Evolutionary conservation across 768 basidiomycete species (phyloP), one percentile per base, ranked within the genome.

Genomic region (Leccinellum albellum): DNA sequence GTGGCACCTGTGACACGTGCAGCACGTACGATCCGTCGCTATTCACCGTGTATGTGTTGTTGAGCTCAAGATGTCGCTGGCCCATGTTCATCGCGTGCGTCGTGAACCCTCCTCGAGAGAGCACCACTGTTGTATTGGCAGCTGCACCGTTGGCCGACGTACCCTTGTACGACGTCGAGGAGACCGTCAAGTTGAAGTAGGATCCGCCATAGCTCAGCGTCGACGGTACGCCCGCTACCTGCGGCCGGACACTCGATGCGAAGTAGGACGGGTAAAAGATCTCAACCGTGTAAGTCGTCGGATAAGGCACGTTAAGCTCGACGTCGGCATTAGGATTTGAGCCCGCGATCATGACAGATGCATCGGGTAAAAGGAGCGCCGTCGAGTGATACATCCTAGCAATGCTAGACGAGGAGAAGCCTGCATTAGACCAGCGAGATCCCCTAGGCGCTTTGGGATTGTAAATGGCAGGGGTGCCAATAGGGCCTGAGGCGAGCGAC

Each of bases 221-320:
- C 17, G 71, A 73, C 0, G 95, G 95, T 0, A 92, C 69, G 7
- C 88, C 87, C 15, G 75, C 69, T 17, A 88, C 89, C 1, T 73
- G 73, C 2, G 96, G 96, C 12, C 94, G 87, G 0, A 77, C 76
- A 47, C 73, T 66, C 12, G 87, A 80, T 40, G 81, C 77, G 77
- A 88, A 98, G 76, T 96, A 99, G 12, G 85, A 79, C 0, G 96
- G 96, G 76, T 94, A 98, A 78, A 94, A 99, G 42, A 87, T 80
- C 69, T 95, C 94, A 1, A 88, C 86, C 32, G 83, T 76, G 66
- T 94, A 95, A 26, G 86, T 83, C 2, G 93, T 93, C 1, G 88
- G 86, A 77, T 78, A 93, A 32, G 78, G 35, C 9, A 82, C 79
- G 20, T 75, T 70, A 32, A 75, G 59, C 64, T 88, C 86, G 58